These are phyloP conservation scores for Barbatosphaeria neglecta DNA, from an alignment of 495 filamentous ascomycete genomes.

Conservation along the genomic window DNA sequence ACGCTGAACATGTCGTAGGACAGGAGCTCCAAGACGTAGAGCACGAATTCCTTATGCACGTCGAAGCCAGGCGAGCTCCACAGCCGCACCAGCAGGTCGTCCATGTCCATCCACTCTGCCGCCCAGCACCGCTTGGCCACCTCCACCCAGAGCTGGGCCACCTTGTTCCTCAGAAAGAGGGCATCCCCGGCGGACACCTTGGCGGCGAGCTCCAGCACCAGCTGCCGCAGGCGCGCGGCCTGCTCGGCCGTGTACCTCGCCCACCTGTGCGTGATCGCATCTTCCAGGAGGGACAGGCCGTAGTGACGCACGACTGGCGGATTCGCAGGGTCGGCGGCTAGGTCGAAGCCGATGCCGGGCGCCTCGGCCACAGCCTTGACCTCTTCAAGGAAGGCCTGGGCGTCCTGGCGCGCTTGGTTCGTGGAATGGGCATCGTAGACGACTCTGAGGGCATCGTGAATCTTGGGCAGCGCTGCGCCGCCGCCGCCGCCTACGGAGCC, in stretches of 20 bases:
- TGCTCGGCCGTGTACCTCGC: conserved; percentile 55
- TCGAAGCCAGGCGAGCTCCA: conserved; percentile 56
- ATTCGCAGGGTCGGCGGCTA: conserved; percentile 62
- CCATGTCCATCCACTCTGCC: conserved; percentile 89
- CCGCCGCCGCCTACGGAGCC: conserved; percentile 16
- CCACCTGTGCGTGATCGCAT: conserved; percentile 75
- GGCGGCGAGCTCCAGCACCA: conserved; percentile 70
- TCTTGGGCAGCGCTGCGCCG: conserved; percentile 37
- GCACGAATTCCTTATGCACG: conserved; percentile 67
- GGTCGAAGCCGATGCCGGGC: conserved; percentile 70
- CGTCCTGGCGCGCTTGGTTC: conserved; percentile 75
- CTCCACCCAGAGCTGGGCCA: conserved; percentile 91
- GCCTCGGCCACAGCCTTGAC: conserved; percentile 68
- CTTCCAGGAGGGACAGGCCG: conserved; percentile 80
- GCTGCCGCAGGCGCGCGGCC: conserved; percentile 49
- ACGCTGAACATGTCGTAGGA: conserved; percentile 89
- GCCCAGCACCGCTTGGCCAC: conserved; percentile 89
- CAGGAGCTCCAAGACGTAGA: conserved; percentile 78
- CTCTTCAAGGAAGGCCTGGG: conserved; percentile 69
- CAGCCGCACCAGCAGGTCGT: conserved; percentile 63
- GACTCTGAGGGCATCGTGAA: conserved; percentile 72
- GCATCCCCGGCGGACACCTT: conserved; percentile 62
- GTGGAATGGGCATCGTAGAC: conserved; percentile 73
- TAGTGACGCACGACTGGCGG: conserved; percentile 81
- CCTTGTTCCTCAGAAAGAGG: conserved; percentile 78